phyloP scores from a whole-genome alignment of 768 basidiomycete genomes.

The Pholiota microspora region DNA sequence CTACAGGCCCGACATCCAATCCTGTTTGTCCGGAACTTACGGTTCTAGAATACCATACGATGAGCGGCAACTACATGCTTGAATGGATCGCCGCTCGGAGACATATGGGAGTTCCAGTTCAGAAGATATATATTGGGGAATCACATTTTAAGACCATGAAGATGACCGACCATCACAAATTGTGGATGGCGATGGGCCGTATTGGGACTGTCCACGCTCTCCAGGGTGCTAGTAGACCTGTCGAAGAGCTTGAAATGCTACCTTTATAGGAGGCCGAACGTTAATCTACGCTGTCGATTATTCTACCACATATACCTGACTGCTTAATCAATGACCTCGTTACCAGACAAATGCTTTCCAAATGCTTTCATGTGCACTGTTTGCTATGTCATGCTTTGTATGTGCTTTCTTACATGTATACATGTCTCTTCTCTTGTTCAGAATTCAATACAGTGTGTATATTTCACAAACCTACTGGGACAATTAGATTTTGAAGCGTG shows the following conservation, averaged over 20 bases:
- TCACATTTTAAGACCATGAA: slow-evolving; percentile 12
- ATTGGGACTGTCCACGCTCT: background rate
- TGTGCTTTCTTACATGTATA: background rate
- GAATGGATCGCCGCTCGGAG: slow-evolving; percentile 35
- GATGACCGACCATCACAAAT: background rate
- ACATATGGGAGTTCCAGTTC: slow-evolving; percentile 40
- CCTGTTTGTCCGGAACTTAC: slow-evolving; percentile 44
- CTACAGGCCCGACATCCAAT: slow-evolving; percentile 7
- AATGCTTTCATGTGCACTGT: background rate
- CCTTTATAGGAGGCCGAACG: background rate
- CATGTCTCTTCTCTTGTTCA: too few relatives aligned
- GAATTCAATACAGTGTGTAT: too few relatives aligned
- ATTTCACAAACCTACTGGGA: too few relatives aligned
- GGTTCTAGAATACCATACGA: slow-evolving; percentile 44
- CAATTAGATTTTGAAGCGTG: too few relatives aligned
- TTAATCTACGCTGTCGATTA: background rate
- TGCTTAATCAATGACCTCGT: background rate
- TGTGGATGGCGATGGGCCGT: background rate
- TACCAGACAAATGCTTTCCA: too few relatives aligned
- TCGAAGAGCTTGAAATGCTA: background rate
- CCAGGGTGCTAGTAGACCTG: background rate
- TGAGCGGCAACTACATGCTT: slow-evolving; percentile 29
- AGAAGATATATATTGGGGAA: slow-evolving; percentile 44
- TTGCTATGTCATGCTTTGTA: background rate
- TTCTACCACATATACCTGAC: background rate